Base-by-base conservation (phyloP, 306 rosid genomes). In the Cucumis melo region DNA sequence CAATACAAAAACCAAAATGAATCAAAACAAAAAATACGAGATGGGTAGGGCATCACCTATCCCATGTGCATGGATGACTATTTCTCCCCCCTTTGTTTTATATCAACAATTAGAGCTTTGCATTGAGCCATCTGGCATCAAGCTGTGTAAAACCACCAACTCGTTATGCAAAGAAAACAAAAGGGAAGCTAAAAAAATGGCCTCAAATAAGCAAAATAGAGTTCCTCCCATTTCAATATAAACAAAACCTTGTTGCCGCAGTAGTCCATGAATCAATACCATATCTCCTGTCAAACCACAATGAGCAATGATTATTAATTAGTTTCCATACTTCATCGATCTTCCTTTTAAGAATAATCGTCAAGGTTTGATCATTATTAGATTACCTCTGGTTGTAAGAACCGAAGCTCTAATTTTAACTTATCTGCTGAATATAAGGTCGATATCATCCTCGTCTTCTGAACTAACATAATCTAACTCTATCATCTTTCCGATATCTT, bases 391-490 rank as follows among this genome's bases (percentile, higher is more conserved):
- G 2, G 8, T 68, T 68, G 74, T 14, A 46, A 68, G 56, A 71
- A 71, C 24, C 41, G 23, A 71, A 27, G 42, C 76, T 71, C 76
- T 1, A 27, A 5, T 7, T 15, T 74, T 74, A 57, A 75, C 39
- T 64, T 39, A 68, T 72, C 70, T 48, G 62, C 56, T 73, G 84
- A 72, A n/a, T 54, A 21, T 20, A 79, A 79, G 70, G 75, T 86
- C 81, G 90, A 51, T 32, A 73, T 86, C 98, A 24, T 91, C 99
- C 53, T 86, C 98, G 19, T 89, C 97, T 2, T 89, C 97, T 2
- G 99, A 94, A 79, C 95, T 94, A 67, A 87, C 77, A 85, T 80
- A 62, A 77, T 86, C 92, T 58, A 94, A 80, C 78, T 91, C 93
- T 58, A 89, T 89, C 96, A 94, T 84, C 81, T 89, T 92, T 72